phyloP scores from a whole-genome alignment of 2,329 filamentous ascomycete species.

The Taxawa tesnikishii region DNA sequence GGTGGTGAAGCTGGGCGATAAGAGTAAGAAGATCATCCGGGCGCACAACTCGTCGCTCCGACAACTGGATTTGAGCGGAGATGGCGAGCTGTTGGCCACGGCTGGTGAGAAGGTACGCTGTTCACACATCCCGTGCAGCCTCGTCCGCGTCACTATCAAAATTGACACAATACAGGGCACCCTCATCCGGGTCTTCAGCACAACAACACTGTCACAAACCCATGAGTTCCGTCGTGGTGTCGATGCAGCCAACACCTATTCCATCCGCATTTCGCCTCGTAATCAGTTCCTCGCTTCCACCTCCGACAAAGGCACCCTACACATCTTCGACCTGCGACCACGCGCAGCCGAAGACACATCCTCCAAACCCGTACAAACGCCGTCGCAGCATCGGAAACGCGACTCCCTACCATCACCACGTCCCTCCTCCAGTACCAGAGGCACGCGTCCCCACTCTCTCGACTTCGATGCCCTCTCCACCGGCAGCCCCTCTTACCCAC shows the following conservation, averaged over 20 bases:
- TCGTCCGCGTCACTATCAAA: too few species aligned
- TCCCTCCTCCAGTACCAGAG: too few species aligned
- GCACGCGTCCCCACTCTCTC: constrained; percentile 5
- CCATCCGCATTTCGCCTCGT: constrained; percentile 74
- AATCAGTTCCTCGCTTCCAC: constrained; percentile 76
- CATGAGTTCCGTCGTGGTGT: constrained; percentile 80
- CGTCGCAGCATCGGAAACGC: too few species aligned
- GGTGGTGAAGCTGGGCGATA: constrained; percentile 63
- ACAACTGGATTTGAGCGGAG: constrained; percentile 65
- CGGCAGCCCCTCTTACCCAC: too few species aligned
- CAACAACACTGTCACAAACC: constrained; percentile 65
- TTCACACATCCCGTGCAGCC: too few species aligned
- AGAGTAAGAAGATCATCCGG: constrained; percentile 84
- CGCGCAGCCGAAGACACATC: constrained; percentile 27
- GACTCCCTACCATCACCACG: constrained; percentile 11
- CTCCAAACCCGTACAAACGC: constrained; percentile 22
- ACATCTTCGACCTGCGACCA: constrained; percentile 77
- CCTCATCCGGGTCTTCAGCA: constrained; percentile 74
- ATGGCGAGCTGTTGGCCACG: constrained; percentile 73
- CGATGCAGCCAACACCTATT: constrained; percentile 78
- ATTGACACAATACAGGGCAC: constrained; percentile 63
- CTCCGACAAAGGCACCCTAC: constrained; percentile 90
- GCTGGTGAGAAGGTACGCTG: constrained; percentile 61
- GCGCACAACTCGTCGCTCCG: constrained; percentile 72
- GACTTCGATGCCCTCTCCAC: constrained; percentile 8